Evolutionary conservation across 768 basidiomycete genomes (phyloP), one percentile per base, ranked within the genome.

Genomic region (Calvatia gigantea): DNA sequence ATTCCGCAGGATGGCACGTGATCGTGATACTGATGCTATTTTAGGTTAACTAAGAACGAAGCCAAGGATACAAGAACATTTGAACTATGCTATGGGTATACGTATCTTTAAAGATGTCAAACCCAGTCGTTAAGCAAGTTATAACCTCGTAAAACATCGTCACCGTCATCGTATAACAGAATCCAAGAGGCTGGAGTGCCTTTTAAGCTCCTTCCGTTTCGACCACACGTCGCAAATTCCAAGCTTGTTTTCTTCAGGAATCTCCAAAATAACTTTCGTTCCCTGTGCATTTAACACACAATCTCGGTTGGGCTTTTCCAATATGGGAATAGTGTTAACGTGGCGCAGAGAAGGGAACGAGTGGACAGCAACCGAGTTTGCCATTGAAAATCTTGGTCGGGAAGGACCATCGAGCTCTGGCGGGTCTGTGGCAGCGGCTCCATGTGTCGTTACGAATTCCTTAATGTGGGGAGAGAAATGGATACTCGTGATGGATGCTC

Each of bases 381-480:
- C 64, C 23, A 64, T 59, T 33, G 60, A 65, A 23, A 41, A 56
- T n/a, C 35, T 48, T 14, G 63, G 62, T 38, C 59, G 63, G 12
- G 61, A 62, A 41, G 56, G 56, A 41, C 47, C 46, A 8, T 52
- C 51, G 12, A 23, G 25, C 9, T 15, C n/a, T 29, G 54, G 47
- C n/a, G 45, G 43, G 60, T 45, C 33, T 32, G 48, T 25, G 41
- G 58, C 41, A 35, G 47, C 35, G 47, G 66, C 66, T 54, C 71
- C 91, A 62, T 94, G 90, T 2, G 91, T 89, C 39, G 84, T 89
- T n/a, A 96, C 70, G 32, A 97, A 70, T 63, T 96, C 94, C 60
- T 91, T 91, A 63, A 85, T 85, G 58, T 92, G 87, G 3, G 85
- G 82, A 14, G 91, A 89, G 66, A 84, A 91, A 51, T 87, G 77